Base-by-base conservation (phyloP, 306 rosid species). In the Sophora flavescens region DNA sequence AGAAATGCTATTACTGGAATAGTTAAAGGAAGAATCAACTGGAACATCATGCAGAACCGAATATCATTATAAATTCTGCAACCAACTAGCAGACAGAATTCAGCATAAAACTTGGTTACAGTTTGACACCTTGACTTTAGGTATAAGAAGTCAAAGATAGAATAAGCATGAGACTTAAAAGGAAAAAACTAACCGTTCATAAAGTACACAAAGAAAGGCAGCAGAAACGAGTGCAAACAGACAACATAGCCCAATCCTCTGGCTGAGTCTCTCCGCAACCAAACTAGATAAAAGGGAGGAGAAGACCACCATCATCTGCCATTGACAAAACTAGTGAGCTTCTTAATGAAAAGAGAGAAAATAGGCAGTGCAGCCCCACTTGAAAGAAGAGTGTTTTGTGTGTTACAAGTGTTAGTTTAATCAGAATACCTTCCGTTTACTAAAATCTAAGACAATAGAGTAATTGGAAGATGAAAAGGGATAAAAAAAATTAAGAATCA, bases 221-320 rank as follows among this genome's bases (percentile, higher is more conserved):
- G 86, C 51, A 9, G 75, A 65, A 63, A 80, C 60, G 59, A 90
- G 84, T 56, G 84, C 79, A 80, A 79, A 75, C 76, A 84, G 70
- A 74, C 84, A 82, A 42, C 84, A 82, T 16, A 87, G 30, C 15
- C 93, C 91, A 32, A 80, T 84, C 74, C 77, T 78, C 62, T 38
- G 78, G 67, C 96, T 82, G 54, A 82, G 39, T 86, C 89, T 88
- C 85, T 90, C 93, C 15, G 83, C 80, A 36, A 85, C 56, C 80
- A 88, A 82, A 80, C 85, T 77, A 64, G 91, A 86, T 45, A 88
- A 83, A 85, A 90, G 86, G 7, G 91, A 85, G 70, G 88, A 84
- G 68, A 77, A 81, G 15, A 84, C 91, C 54, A 90, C 75, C 91
- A 86, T 85, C 89, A 88, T 88, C 91, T 90, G 88, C 81, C 85